These are phyloP conservation scores for Xylaria sp. DNA, from an alignment of 2,329 filamentous ascomycete species.

Conservation along the genomic window DNA sequence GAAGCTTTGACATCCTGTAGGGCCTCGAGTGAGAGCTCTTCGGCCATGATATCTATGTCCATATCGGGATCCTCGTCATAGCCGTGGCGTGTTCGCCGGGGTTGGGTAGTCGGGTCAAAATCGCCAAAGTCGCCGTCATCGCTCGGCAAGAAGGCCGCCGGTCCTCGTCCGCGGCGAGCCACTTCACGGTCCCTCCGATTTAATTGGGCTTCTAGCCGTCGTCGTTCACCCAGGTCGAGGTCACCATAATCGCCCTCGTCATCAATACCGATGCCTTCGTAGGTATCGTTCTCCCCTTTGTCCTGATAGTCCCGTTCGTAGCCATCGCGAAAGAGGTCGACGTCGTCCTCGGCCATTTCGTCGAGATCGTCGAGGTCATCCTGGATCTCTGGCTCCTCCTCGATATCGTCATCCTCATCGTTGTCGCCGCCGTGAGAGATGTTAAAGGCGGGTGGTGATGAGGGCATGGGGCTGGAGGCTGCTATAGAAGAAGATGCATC, in stretches of 20 bases:
- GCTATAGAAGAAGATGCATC: constrained; percentile 58
- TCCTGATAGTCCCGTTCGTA: constrained; percentile 74
- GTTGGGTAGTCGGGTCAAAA: constrained; percentile 83
- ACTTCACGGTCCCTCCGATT: constrained; percentile 77
- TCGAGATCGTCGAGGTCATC: constrained; percentile 79
- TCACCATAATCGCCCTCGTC: constrained; percentile 77
- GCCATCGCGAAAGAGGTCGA: constrained; percentile 77
- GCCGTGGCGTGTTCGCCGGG: constrained; percentile 80
- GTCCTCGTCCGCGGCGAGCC: constrained; percentile 69
- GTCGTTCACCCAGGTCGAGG: constrained; percentile 68
- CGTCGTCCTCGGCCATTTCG: constrained; percentile 79
- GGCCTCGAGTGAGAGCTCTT: constrained; percentile 90
- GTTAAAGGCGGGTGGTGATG: constrained; percentile 66
- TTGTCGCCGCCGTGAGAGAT: constrained; percentile 72
- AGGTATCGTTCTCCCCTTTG: constrained; percentile 69
- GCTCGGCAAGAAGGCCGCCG: constrained; percentile 74
- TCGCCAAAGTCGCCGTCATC: constrained; percentile 84
- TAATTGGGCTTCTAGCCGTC: constrained; percentile 74
- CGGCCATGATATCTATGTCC: constrained; percentile 92
- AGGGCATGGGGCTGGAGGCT: constrained; percentile 69
- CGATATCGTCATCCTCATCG: constrained; percentile 77
- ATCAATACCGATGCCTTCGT: constrained; percentile 75
- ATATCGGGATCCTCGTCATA: constrained; percentile 96
- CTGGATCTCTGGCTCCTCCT: constrained; percentile 74
- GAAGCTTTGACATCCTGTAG: constrained; percentile 92